Base-by-base conservation (phyloP, 306 rosid species). In the Cicer yamashitae region DNA sequence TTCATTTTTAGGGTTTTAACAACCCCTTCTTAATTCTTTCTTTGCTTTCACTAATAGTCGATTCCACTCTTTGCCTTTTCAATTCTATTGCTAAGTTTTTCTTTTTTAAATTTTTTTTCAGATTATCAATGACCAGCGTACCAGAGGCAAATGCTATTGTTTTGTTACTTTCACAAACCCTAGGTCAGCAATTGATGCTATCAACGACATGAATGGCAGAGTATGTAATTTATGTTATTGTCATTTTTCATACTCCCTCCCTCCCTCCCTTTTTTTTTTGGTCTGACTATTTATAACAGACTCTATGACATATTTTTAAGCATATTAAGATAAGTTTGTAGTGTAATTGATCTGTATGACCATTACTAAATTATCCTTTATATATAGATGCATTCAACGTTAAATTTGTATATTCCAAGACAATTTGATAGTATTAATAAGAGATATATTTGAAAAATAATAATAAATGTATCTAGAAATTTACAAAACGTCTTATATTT, bases 121-220 rank as follows among this genome's bases (percentile, higher is more conserved):
- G 99, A 90, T 94, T 84, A 84, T 94, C 67, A 92, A 94, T 76
- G 97, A 94, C 76, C 87, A 80, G 5, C 82, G 87, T 71, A 82
- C 90, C 15, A 82, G 87, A 71, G 99, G 97, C 47, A 94, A 90
- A 81, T 92, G 99, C 87, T 94, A 91, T 69, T 91, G 96, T 40
- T 94, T 92, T 74, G 97, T 92, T 64, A 94, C 99, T 70, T 94
- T 90, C 83, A 82, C 91, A 43, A 88, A 88, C 73, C 97, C 99
- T 56, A 86, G 97, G 83, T 89, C 99, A 2, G 97, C 97, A 6
- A 15, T 89, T 14, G 89, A 90, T 72, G 99, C 99, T 58, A 94
- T 94, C 72, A 82, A 84, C 47, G 96, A 85, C 76, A 90, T 94
- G 99, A 91, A 94, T 76, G 99, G 97, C 79, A 86, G 96, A 84